Percentiles rank a stretch among this genome's conserved stretches.
Evolutionary conservation across 306 rosid species (phyloP).

Genomic region (Arachis stenosperma): DNA sequence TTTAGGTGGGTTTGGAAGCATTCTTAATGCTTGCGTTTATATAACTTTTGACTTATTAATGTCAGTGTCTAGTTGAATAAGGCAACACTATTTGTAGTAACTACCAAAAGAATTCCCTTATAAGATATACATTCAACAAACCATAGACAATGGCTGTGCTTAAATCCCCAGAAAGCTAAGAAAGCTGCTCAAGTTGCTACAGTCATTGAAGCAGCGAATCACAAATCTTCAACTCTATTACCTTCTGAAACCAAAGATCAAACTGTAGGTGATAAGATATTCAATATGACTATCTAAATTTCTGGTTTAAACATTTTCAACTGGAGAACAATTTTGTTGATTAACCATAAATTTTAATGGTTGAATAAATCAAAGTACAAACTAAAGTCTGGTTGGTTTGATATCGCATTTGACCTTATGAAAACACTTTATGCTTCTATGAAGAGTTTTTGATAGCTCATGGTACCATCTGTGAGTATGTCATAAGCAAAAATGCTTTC

Average conservation of each 20-base stretch:
- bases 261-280: neutral
- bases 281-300: neutral
- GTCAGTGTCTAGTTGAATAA: neutral
- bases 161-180: neutral
- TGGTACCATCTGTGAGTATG: neutral
- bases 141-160: neutral
- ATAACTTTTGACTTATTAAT: neutral
- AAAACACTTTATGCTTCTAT: no score
- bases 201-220: neutral
- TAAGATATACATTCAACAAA: neutral
- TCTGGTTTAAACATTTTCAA: neutral
- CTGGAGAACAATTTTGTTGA: neutral
- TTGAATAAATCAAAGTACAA: neutral
- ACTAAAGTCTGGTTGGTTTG: neutral
- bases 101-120: no score
- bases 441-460: constrained; percentile 1
- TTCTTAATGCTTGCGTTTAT: no score
- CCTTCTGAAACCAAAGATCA: no score
- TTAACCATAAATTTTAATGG: neutral
- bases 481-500: neutral
- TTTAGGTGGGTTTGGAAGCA: neutral
- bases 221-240: no score
- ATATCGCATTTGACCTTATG: no score
- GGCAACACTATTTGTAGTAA: no score
- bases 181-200: no score